A percentile compares a stretch with the other conserved stretches of the same genome.
These are phyloP conservation scores for Yamadazyma aaseri DNA, from an alignment of 1,139 yeast species.

Conservation along the genomic window DNA sequence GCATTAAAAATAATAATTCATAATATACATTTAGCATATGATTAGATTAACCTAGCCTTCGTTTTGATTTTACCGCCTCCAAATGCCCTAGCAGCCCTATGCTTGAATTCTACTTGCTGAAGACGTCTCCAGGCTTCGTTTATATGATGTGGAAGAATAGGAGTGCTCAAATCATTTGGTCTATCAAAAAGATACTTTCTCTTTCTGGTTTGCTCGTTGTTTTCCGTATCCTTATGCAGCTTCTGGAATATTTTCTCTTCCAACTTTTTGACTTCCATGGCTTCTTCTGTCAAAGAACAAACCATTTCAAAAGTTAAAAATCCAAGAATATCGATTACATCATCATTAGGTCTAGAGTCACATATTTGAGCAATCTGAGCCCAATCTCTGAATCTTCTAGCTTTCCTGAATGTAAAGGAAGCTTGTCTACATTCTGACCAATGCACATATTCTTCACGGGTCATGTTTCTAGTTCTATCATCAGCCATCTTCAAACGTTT, in stretches of 20 bases:
- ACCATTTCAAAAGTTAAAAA: conserved; percentile 95
- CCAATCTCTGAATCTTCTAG: conserved; percentile 94
- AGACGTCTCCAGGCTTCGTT: conserved; percentile 89
- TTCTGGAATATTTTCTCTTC: conserved; percentile 52
- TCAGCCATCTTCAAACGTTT: conserved; percentile 91
- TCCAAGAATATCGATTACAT: conserved; percentile 93
- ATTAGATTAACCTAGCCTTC: conserved; percentile 40
- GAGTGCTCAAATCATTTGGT: conserved; percentile 85
- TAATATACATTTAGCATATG: conserved; percentile 1
- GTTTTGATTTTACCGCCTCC: conserved; percentile 65
- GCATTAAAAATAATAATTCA: not conserved
- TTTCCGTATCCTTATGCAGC: conserved; percentile 23
- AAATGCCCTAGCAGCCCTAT: conserved; percentile 68
- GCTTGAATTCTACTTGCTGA: conserved; percentile 61
- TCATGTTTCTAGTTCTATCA: conserved; percentile 90
- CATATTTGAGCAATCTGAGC: conserved; percentile 82
- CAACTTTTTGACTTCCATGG: conserved; percentile 71
- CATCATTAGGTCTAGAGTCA: conserved; percentile 92
- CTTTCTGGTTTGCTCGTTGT: conserved; percentile 27
- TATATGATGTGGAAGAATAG: conserved; percentile 78
- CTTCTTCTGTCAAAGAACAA: conserved; percentile 90
- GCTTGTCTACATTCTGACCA: conserved; percentile 99
- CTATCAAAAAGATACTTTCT: conserved; percentile 79
- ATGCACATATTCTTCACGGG: conserved; percentile 94
- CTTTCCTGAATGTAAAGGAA: conserved; percentile 89